Conservation (phyloP, 371 early-diverging fungal genomes). For the Circinella minor region DNA sequence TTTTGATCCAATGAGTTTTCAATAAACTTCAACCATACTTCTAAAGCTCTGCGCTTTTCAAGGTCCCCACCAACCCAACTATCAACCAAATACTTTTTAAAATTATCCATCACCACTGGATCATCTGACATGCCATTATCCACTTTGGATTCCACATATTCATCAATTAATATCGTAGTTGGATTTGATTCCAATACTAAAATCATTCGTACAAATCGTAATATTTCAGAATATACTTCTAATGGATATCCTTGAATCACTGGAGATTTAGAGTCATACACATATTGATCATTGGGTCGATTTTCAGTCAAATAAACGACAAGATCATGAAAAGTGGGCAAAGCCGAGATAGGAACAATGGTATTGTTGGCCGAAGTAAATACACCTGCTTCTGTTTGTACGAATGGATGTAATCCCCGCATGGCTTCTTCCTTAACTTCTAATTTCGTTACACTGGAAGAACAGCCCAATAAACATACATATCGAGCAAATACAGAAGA, state of each 20-base stretch:
- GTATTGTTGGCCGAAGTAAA: conserved; percentile 22
- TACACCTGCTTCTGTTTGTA: conserved; percentile 31
- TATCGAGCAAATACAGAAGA: conserved; percentile 74
- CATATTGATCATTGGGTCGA: conserved; percentile 39
- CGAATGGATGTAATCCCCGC: conserved; percentile 53
- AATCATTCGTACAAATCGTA: conserved; percentile 59
- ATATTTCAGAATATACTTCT: conserved; percentile 63
- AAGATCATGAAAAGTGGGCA: conserved; percentile 56
- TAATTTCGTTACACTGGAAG: conserved; percentile 68
- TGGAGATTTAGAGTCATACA: conserved; percentile 40
- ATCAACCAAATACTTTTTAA: conserved; percentile 35
- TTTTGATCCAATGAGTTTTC: conserved; percentile 54
- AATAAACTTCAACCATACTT: conserved; percentile 57
- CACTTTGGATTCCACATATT: conserved; percentile 57
- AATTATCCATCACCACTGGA: conserved; percentile 45
- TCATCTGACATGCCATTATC: conserved; percentile 59
- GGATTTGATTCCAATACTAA: conserved; percentile 62
- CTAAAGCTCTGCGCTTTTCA: conserved; percentile 45
- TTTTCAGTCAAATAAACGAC: conserved; percentile 44
- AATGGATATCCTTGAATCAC: conserved; percentile 54
- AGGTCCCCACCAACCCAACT: conserved; percentile 49
- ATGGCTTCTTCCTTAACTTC: conserved; percentile 80
- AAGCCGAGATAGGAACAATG: conserved; percentile 38
- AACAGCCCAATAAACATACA: conserved; percentile 70
- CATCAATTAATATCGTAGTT: conserved; percentile 52